A percentile compares a stretch with the other conserved stretches of the same genome.
phyloP scores from a whole-genome alignment of 1,284 basidiomycete genomes.

The Cutaneotrichosporon sp. region DNA sequence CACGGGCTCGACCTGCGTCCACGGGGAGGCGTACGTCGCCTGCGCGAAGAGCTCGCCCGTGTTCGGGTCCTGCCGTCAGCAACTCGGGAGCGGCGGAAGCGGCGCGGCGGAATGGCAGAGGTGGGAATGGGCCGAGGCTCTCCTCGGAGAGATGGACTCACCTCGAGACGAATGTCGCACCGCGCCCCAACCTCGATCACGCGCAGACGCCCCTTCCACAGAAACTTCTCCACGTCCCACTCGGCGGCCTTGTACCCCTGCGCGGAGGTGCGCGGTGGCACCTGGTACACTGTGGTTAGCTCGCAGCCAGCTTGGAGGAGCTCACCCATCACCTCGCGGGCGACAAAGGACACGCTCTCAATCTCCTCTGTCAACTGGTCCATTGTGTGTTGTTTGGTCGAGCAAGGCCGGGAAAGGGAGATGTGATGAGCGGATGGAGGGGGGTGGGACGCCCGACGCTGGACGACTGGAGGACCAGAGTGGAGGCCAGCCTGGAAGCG shows the following conservation, averaged over 20 bases:
- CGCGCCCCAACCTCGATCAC: slow-evolving; percentile 47
- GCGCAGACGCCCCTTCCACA: slow-evolving; percentile 54
- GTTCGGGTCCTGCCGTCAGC: slow-evolving; percentile 39
- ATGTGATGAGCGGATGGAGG: neutral
- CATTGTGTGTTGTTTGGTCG: slow-evolving; percentile 26
- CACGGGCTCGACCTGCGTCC: slow-evolving; percentile 86
- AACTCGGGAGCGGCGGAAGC: neutral
- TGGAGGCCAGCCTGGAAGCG: neutral
- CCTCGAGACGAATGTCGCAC: slow-evolving; percentile 53
- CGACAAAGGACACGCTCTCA: slow-evolving; percentile 52
- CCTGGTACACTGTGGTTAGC: slow-evolving; percentile 49
- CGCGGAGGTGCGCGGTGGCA: slow-evolving; percentile 51
- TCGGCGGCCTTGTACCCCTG: slow-evolving; percentile 54
- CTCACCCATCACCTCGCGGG: slow-evolving; percentile 54
- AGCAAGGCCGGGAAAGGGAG: neutral
- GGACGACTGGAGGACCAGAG: neutral
- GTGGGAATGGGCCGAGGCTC: neutral
- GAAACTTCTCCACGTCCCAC: slow-evolving; percentile 53
- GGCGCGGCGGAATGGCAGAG: neutral
- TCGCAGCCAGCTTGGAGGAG: neutral
- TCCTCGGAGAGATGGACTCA: slow-evolving; percentile 20
- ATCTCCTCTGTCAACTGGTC: slow-evolving; percentile 51
- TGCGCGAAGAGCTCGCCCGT: slow-evolving; percentile 73
- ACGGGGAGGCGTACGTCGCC: slow-evolving; percentile 76
- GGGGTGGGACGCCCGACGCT: neutral